A percentile compares a stretch with the other conserved stretches of the same genome.
phyloP scores from a whole-genome alignment of 495 filamentous ascomycete species.

The Tetracladium setigerum region DNA sequence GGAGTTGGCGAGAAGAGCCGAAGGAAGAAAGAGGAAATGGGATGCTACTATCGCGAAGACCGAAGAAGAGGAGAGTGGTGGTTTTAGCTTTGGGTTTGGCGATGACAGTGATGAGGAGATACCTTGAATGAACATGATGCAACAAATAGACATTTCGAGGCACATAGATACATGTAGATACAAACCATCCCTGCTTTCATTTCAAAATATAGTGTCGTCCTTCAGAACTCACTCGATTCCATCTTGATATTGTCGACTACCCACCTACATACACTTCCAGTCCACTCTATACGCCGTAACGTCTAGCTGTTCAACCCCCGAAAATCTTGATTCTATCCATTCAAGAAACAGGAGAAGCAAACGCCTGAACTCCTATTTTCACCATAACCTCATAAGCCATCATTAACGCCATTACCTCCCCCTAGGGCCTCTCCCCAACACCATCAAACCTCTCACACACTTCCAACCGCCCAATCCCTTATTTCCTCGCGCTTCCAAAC shows the following conservation, averaged over 20 bases:
- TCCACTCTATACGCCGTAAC: too few relatives aligned
- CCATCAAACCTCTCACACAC: not conserved
- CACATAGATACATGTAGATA: not conserved
- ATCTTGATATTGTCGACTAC: too few relatives aligned
- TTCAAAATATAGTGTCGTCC: not conserved
- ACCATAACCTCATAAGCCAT: not conserved
- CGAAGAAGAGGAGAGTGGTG: constrained; percentile 31
- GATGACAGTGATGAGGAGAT: constrained; percentile 52
- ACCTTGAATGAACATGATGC: constrained; percentile 19
- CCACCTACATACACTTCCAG: too few relatives aligned
- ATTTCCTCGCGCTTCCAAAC: constrained; percentile 43
- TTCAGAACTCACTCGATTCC: not conserved
- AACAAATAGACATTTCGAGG: not conserved
- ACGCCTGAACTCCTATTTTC: not conserved
- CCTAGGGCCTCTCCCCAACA: not conserved
- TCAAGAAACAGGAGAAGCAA: too few relatives aligned
- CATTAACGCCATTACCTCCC: not conserved
- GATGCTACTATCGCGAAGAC: constrained; percentile 54
- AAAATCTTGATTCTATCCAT: too few relatives aligned
- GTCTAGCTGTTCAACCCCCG: too few relatives aligned
- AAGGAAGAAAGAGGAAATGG: constrained; percentile 77
- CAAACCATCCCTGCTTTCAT: not conserved
- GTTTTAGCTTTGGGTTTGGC: constrained; percentile 70
- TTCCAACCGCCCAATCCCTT: constrained; percentile 1
- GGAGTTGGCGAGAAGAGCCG: constrained; percentile 54